Evolutionary conservation across 371 early-diverging fungal species (phyloP).

Genomic region (Haplosporangium sp.): DNA sequence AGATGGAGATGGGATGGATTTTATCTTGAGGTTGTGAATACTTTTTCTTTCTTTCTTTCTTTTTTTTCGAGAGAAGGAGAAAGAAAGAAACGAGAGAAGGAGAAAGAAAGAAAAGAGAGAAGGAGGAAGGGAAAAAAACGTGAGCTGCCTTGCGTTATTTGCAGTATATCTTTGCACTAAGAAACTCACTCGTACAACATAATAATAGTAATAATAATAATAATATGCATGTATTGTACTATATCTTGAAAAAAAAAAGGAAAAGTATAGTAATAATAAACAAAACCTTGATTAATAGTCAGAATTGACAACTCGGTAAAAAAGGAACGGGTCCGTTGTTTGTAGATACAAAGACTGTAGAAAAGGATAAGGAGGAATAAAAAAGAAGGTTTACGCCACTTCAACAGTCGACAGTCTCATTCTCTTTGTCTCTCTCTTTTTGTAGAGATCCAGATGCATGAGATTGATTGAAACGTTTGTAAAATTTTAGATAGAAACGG

Average conservation of each 20-base stretch:
- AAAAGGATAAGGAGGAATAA: too few species aligned
- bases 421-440: too few species aligned
- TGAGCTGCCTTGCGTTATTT: background rate
- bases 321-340: too few species aligned
- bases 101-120: background rate
- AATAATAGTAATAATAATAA: too few species aligned
- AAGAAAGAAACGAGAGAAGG: too few species aligned
- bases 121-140: background rate
- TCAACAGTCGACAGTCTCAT: background rate
- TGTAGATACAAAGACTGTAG: too few species aligned
- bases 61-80: background rate
- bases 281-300: too few species aligned
- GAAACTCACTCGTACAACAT: too few species aligned
- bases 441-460: background rate
- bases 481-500: background rate
- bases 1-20: constrained; percentile 58
- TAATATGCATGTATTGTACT: background rate
- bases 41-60: too few species aligned
- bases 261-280: too few species aligned
- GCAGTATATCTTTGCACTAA: too few species aligned
- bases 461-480: background rate
- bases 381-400: background rate
- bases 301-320: too few species aligned
- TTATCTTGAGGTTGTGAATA: constrained; percentile 25
- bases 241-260: background rate